Evolutionary conservation across 163 green algal genomes (phyloP).

Genomic region (Scenedesmus sp.): DNA sequence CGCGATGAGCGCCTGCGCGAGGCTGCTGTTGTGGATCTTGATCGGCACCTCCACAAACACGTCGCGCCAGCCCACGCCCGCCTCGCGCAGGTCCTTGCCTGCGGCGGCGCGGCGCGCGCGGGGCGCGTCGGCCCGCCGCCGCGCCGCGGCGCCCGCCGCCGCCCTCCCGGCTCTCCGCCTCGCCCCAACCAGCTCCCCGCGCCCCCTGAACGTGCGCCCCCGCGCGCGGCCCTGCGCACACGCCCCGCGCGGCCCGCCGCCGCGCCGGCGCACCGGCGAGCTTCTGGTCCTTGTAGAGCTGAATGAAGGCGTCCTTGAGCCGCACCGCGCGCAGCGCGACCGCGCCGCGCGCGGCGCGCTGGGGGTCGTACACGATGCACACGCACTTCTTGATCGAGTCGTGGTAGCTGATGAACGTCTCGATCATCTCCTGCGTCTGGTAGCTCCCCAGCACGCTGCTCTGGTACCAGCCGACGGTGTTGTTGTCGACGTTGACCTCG

Average conservation of each 20-base stretch:
- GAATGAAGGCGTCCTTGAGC: slow-evolving; percentile 91
- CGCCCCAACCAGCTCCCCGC: too few relatives aligned
- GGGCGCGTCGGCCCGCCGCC: too few relatives aligned
- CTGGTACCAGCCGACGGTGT: slow-evolving; percentile 99
- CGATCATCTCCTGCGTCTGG: slow-evolving; percentile 97
- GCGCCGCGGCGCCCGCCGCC: too few relatives aligned
- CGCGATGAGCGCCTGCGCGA: slow-evolving; percentile 85
- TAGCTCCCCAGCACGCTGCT: slow-evolving; percentile 90
- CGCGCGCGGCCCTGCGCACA: too few relatives aligned
- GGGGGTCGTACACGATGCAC: slow-evolving; percentile 96
- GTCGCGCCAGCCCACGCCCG: slow-evolving; percentile 84
- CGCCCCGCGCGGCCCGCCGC: too few relatives aligned
- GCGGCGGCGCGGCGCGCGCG: slow-evolving; percentile 7
- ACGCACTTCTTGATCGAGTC: slow-evolving; percentile 98
- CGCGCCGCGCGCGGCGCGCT: slow-evolving; percentile 60
- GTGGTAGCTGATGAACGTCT: slow-evolving; percentile 98
- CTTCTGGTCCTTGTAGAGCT: slow-evolving; percentile 78
- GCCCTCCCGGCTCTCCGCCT: too few relatives aligned
- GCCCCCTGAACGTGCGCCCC: too few relatives aligned
- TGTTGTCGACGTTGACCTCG: slow-evolving; percentile 99
- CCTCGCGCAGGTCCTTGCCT: slow-evolving; percentile 78
- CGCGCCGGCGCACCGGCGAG: slow-evolving; percentile 25
- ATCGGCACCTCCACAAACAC: slow-evolving; percentile 98
- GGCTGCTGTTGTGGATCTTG: slow-evolving; percentile 85
- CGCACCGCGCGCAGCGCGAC: slow-evolving; percentile 77